Evolutionary conservation across 78 protist genomes (phyloP), one percentile per base, ranked within the genome.

Genomic region (Dictyostelium brefeldianum): DNA sequence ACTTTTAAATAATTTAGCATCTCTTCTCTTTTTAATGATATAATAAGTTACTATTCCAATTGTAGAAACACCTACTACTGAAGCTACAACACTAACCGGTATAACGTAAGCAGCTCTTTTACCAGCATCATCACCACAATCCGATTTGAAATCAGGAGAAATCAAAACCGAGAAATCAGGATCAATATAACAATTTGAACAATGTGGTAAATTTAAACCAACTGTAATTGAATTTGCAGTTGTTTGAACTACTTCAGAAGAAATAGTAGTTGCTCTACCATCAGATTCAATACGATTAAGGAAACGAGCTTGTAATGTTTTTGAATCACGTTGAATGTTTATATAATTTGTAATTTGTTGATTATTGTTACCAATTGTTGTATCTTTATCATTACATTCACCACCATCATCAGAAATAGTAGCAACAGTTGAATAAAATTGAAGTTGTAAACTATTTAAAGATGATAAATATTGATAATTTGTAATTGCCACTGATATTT

Each of bases 121-220:
- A 36, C 53, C 22, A 15, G 22, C 20, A 17, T 11, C 43, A 56
- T 59, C 69, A 36, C 29, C 47, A 29, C 77, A 69, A 11, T 22
- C 22, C 11, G 41, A 27, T 69, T 69, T 31, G 41, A 36, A 27
- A 36, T 69, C 22, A 3, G 41, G 9, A 5, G 9, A 25, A 54
- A 83, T 67, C 22, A 83, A 48, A 9, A 83, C 70, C 11, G 75
- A 56, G 15, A 83, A 83, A 48, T 83, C 91, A 27, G 91, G 91
- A 73, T 83, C 91, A 27, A 83, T 25, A 10, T 31, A 17, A 73
- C 67, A 50, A 17, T 22, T 31, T 7, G 5, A 31, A n/a, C 80
- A 70, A 41, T 53, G 51, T n/a, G 91, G 91, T 51, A 83, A 54
- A 14, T 27, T 73, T 18, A 83, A 71, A 17, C 81, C 91, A 56